phyloP scores from a whole-genome alignment of 1,139 yeast genomes.

The Saccharomyces hybrid region DNA sequence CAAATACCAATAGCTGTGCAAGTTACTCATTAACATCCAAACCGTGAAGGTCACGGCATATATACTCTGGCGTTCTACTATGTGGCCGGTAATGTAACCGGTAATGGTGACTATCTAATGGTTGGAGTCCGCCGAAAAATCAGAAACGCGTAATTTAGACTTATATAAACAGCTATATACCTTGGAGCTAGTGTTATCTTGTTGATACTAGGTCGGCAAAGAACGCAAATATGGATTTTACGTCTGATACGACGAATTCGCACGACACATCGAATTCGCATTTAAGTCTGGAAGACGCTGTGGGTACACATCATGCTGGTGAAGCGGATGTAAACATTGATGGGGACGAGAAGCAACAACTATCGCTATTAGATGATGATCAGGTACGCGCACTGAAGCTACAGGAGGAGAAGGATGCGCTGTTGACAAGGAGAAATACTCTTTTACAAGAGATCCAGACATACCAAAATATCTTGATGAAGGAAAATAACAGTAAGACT shows the following conservation, averaged over 20 bases:
- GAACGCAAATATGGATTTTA: conserved; percentile 14
- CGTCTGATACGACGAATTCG: conserved; percentile 9
- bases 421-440: conserved; percentile 13
- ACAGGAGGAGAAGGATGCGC: conserved; percentile 14
- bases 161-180: neutral
- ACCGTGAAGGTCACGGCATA: neutral
- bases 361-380: conserved; percentile 9
- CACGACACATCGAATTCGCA: neutral
- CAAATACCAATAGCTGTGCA: neutral
- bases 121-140: neutral
- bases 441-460: conserved; percentile 15
- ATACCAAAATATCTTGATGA: neutral
- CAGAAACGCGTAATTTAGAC: neutral
- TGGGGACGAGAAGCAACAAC: neutral
- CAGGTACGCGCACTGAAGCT: conserved; percentile 13
- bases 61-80: neutral
- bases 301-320: neutral
- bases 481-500: conserved; percentile 6
- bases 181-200: neutral
- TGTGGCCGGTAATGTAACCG: neutral
- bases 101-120: neutral
- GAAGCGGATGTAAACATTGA: neutral
- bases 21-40: neutral
- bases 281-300: neutral
- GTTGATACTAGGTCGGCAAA: neutral